Conservation (phyloP, 2,329 filamentous ascomycete species). For the Botryotinia globosa region DNA sequence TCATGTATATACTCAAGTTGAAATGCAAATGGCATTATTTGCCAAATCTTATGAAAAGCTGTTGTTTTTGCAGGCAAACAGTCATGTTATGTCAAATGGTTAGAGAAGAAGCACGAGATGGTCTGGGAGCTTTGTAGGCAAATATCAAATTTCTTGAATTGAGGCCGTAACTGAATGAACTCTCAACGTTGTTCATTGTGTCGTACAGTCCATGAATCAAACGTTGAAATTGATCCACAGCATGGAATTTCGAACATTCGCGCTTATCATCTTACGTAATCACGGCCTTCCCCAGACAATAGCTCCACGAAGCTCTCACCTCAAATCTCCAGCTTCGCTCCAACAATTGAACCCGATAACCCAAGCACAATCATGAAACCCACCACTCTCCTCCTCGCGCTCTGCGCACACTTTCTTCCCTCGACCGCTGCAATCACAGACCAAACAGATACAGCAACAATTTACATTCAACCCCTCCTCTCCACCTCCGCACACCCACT, state of each 20-base stretch:
- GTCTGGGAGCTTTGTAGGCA: not conserved
- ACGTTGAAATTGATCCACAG: not conserved
- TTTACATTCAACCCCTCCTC: slow-evolving; percentile 36
- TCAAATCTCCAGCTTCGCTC: slow-evolving; percentile 9
- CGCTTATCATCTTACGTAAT: slow-evolving; percentile 8
- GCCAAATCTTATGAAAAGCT: not conserved
- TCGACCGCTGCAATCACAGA: slow-evolving; percentile 41
- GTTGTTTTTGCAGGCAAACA: not conserved
- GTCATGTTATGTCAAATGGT: not conserved
- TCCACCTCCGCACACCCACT: slow-evolving; percentile 46
- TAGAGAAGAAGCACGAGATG: not conserved
- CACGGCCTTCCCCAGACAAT: slow-evolving; percentile 19
- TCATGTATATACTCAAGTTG: slow-evolving; percentile 13
- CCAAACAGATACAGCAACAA: slow-evolving; percentile 39
- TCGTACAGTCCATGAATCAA: not conserved
- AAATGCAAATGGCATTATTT: slow-evolving; percentile 11
- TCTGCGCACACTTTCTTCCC: slow-evolving; percentile 40
- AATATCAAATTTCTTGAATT: not conserved
- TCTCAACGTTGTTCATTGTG: not conserved
- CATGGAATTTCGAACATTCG: not conserved
- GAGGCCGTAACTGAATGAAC: not conserved
- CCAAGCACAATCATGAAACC: slow-evolving; percentile 34
- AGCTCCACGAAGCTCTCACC: slow-evolving; percentile 20
- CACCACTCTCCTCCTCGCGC: slow-evolving; percentile 45
- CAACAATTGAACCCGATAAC: not conserved